Evolutionary conservation across 495 filamentous ascomycete genomes (phyloP).

Genomic region (Tuber aestivum): DNA sequence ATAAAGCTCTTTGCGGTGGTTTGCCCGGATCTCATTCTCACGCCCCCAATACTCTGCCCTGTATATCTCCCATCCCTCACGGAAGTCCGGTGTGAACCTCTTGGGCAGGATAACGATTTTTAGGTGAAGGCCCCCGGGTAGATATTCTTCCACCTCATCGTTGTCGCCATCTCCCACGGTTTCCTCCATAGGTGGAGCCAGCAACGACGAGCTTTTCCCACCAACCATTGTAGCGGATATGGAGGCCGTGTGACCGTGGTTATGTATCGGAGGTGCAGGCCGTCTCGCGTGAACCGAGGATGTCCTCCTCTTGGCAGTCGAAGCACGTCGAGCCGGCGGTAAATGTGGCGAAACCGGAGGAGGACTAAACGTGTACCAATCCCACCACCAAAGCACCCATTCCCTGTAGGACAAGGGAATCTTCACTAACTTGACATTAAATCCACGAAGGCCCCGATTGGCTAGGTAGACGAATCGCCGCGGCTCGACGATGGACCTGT

Average conservation of each 20-base stretch:
- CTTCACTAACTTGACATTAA: constrained; percentile 93
- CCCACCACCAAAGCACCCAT: constrained; percentile 41
- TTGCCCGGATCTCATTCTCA: constrained; percentile 80
- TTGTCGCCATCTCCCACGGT: constrained; percentile 44
- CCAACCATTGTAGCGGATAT: constrained; percentile 19
- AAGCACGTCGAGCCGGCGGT: constrained; percentile 2
- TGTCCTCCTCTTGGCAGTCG: constrained; percentile 20
- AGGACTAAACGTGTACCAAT: constrained; percentile 38
- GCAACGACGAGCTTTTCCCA: constrained; percentile 19
- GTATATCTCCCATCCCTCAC: constrained; percentile 96
- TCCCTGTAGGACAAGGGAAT: constrained; percentile 77
- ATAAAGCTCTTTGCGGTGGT: constrained; percentile 56
- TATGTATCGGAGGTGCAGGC: constrained; percentile 37
- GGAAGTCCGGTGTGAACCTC: constrained; percentile 86
- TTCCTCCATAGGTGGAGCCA: constrained; percentile 31
- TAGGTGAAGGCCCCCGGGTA: constrained; percentile 81
- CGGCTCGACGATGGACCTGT: constrained; percentile 90
- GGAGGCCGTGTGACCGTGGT: constrained; percentile 14
- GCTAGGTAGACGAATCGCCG: constrained; percentile 79
- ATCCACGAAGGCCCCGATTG: constrained; percentile 79
- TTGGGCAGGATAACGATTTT: constrained; percentile 88
- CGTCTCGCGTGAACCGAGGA: constrained; percentile 23
- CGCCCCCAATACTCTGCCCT: constrained; percentile 91
- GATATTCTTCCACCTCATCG: constrained; percentile 73
- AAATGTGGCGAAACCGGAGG: constrained; percentile 15